Conservation (phyloP, 805 yeast genomes). For the Saturnispora hagleri region DNA sequence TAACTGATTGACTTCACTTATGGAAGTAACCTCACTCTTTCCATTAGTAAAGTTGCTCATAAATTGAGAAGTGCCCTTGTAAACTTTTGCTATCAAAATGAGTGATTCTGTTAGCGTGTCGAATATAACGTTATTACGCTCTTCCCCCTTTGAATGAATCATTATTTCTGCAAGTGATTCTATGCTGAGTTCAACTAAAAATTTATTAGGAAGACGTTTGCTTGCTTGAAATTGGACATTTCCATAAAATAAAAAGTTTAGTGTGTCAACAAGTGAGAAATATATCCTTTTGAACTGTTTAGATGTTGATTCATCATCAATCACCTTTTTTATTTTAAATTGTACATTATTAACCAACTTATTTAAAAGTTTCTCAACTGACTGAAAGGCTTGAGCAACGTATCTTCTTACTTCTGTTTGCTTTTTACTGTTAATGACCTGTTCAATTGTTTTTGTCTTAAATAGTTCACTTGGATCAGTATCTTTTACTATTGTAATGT, state of each 20-base stretch:
- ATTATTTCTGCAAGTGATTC: slow-evolving; percentile 50
- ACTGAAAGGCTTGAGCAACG: not conserved
- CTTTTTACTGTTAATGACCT: not conserved
- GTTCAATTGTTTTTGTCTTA: not conserved
- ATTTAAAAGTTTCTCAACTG: not conserved
- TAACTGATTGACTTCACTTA: slow-evolving; percentile 52
- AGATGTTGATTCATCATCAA: slow-evolving; percentile 1
- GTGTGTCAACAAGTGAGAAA: not conserved
- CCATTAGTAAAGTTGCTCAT: slow-evolving; percentile 29
- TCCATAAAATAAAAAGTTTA: slow-evolving; percentile 8
- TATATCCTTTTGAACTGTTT: not conserved
- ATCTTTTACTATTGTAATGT: slow-evolving; percentile 2
- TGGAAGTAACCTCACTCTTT: slow-evolving; percentile 10
- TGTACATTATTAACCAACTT: not conserved
- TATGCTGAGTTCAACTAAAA: slow-evolving; percentile 51
- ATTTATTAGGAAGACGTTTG: slow-evolving; percentile 50
- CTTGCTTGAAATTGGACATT: slow-evolving; percentile 41
- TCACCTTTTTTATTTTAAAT: not conserved
- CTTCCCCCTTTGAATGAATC: slow-evolving; percentile 55
- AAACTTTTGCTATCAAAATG: slow-evolving; percentile 50
- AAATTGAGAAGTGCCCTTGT: slow-evolving; percentile 43
- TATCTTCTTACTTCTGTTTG: not conserved
- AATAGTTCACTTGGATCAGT: slow-evolving; percentile 1
- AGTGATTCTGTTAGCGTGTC: slow-evolving; percentile 50
- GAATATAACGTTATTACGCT: slow-evolving; percentile 44